Evolutionary conservation across 352 stramenopile species (phyloP).

Genomic region (Phytophthora quininea): DNA sequence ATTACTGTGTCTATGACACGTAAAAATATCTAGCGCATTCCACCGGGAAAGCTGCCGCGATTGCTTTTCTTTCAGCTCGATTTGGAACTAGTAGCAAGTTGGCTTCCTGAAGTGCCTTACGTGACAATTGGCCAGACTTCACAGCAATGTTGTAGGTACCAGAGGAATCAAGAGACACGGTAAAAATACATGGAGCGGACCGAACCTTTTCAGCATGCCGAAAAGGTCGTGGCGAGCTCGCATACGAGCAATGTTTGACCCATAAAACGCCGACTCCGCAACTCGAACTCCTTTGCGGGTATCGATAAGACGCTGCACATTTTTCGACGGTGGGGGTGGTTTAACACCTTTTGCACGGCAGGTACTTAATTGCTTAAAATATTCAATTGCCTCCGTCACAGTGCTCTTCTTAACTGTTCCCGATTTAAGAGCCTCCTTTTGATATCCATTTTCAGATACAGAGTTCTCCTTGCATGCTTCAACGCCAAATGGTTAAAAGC

Average conservation of each 20-base stretch:
- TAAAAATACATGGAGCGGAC: constrained; percentile 32
- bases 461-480: constrained; percentile 5
- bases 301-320: constrained; percentile 15
- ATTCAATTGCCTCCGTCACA: constrained; percentile 8
- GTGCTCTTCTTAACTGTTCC: not conserved
- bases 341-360: not conserved
- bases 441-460: constrained; percentile 27
- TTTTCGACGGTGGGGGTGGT: not conserved
- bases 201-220: constrained; percentile 21
- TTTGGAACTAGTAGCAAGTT: constrained; percentile 3
- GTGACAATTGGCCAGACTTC: not conserved
- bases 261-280: constrained; percentile 19
- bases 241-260: constrained; percentile 18
- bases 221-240: constrained; percentile 28
- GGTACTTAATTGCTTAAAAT: constrained; percentile 1
- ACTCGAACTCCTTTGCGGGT: constrained; percentile 15
- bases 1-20: constrained; percentile 5
- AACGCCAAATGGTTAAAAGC: constrained; percentile 23
- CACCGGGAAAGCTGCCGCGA: not conserved
- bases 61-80: constrained; percentile 4
- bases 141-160: constrained; percentile 7
- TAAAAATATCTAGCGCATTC: constrained; percentile 9
- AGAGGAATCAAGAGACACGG: constrained; percentile 23
- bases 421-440: constrained; percentile 2
- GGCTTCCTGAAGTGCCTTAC: not conserved